Evolutionary conservation across 352 stramenopile genomes (phyloP).

Genomic region (Phytophthora foliorum): DNA sequence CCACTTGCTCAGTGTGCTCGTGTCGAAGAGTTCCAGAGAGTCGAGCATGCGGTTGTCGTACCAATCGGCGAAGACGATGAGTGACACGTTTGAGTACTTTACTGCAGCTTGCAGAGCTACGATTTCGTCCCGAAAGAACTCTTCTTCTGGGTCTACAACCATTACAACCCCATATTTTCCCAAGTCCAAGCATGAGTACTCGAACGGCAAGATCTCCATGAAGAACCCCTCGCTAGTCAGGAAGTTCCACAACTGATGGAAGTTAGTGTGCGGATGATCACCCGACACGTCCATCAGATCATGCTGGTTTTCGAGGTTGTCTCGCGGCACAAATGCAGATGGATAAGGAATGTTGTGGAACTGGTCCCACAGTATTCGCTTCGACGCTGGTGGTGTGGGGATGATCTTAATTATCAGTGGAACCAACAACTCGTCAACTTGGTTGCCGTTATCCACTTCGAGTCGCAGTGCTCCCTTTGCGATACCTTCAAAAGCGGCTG

Average conservation of each 20-base stretch:
- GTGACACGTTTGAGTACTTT: constrained; percentile 74
- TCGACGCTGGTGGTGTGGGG: constrained; percentile 52
- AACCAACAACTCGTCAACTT: constrained; percentile 55
- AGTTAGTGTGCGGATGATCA: constrained; percentile 90
- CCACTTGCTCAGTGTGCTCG: constrained; percentile 87
- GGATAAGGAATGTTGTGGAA: constrained; percentile 92
- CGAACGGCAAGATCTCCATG: constrained; percentile 83
- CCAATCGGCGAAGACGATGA: constrained; percentile 87
- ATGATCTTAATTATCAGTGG: constrained; percentile 60
- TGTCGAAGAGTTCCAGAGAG: constrained; percentile 82
- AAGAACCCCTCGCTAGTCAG: constrained; percentile 73
- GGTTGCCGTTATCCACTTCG: constrained; percentile 52
- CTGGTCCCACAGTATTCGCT: constrained; percentile 88
- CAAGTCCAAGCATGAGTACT: constrained; percentile 81
- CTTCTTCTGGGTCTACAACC: constrained; percentile 86
- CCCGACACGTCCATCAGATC: constrained; percentile 81
- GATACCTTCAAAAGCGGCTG: constrained; percentile 49
- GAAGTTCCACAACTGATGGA: constrained; percentile 84
- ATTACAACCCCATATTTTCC: constrained; percentile 80
- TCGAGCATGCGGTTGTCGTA: constrained; percentile 72
- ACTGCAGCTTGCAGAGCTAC: constrained; percentile 60
- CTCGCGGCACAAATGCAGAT: constrained; percentile 79
- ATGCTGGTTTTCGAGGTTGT: constrained; percentile 75
- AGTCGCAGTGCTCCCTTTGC: constrained; percentile 53
- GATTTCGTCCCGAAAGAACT: constrained; percentile 79